Evolutionary conservation across 2,329 filamentous ascomycete genomes (phyloP).

Genomic region (Fragosphaeria purpurea): DNA sequence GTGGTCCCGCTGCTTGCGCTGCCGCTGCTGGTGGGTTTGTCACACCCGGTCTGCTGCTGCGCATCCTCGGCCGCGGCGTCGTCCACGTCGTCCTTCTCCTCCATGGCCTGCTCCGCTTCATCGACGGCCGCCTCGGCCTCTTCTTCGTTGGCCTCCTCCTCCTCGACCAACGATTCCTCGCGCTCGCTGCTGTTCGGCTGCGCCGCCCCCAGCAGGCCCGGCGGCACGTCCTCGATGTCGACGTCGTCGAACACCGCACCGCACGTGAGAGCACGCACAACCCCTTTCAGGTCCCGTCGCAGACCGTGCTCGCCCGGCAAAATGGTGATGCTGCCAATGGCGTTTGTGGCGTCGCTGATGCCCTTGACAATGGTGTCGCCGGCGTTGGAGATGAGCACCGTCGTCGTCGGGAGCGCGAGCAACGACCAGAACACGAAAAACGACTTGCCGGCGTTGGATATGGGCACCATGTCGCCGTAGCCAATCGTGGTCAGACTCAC

Average conservation of each 20-base stretch:
- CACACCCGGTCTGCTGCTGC: no score
- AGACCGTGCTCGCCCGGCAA: conserved; percentile 46
- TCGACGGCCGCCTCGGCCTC: conserved; percentile 17
- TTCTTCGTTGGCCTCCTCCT: conserved; percentile 13
- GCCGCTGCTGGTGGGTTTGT: neutral
- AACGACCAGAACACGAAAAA: conserved; percentile 95
- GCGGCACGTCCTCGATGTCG: conserved; percentile 24
- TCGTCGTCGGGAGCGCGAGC: conserved; percentile 78
- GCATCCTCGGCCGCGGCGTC: neutral
- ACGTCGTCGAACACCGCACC: conserved; percentile 30
- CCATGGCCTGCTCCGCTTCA: conserved; percentile 12
- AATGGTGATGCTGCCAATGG: conserved; percentile 50
- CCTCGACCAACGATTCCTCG: conserved; percentile 13
- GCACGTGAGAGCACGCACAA: conserved; percentile 31
- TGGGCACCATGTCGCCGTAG: conserved; percentile 70
- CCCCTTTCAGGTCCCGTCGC: conserved; percentile 32
- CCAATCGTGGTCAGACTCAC: conserved; percentile 76
- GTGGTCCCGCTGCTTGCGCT: neutral
- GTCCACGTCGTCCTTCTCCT: conserved; percentile 16
- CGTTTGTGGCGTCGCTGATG: conserved; percentile 44
- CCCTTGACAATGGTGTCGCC: conserved; percentile 70
- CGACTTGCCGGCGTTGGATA: conserved; percentile 66
- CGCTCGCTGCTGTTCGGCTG: conserved; percentile 15
- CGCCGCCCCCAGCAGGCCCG: conserved; percentile 31
- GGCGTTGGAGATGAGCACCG: conserved; percentile 73